A percentile compares a stretch with the other conserved stretches of the same genome.
Conservation (phyloP, 1,284 basidiomycete species). For the Anthracocystis walkeri region DNA sequence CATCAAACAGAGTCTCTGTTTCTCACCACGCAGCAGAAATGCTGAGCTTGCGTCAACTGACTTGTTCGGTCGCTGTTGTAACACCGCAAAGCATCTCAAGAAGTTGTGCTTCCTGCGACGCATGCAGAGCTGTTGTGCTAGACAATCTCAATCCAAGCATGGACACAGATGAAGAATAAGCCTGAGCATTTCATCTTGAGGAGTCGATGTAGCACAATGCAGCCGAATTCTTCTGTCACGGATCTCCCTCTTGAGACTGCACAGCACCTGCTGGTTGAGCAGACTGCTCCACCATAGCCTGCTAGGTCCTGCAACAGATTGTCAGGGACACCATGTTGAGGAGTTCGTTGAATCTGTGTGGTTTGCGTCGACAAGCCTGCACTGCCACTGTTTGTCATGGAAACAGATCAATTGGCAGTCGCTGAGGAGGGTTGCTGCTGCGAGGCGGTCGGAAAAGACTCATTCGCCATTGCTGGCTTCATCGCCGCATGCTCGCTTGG, state of each 20-base stretch:
- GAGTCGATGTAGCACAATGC: constrained; percentile 81
- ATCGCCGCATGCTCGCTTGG: no score
- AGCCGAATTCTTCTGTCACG: constrained; percentile 41
- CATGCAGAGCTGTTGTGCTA: no score
- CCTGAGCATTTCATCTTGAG: no score
- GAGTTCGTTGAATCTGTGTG: constrained; percentile 31
- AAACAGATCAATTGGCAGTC: not conserved
- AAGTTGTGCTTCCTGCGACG: no score
- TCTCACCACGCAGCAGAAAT: no score
- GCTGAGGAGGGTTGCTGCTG: constrained; percentile 4
- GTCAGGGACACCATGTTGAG: constrained; percentile 41
- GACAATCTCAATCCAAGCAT: no score
- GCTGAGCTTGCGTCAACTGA: no score
- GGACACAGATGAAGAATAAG: no score
- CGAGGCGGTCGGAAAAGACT: constrained; percentile 9
- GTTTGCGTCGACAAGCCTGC: constrained; percentile 7
- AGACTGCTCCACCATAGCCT: constrained; percentile 47
- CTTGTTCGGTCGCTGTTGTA: no score
- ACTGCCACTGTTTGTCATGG: constrained; percentile 6
- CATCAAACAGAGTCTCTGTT: no score
- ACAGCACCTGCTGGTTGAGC: constrained; percentile 14
- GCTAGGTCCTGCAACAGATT: constrained; percentile 47
- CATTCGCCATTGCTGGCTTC: no score
- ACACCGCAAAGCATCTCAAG: no score
- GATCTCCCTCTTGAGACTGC: constrained; percentile 30